Evolutionary conservation across 108 stramenopile species (phyloP), one percentile per base, ranked within the genome.

Genomic region (Cyclotella distinguenda): DNA sequence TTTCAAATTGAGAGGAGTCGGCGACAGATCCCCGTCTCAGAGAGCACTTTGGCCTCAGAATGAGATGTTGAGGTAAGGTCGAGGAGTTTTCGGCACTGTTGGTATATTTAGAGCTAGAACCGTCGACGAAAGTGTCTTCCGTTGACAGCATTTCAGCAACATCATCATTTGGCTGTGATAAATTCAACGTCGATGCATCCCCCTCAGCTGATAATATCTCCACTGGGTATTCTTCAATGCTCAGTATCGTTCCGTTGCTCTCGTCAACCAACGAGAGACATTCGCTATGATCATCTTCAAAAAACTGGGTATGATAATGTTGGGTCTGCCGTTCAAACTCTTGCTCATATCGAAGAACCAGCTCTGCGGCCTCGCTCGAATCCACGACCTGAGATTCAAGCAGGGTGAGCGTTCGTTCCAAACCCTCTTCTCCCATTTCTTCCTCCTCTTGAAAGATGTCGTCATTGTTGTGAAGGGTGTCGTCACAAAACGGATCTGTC

Each of bases 401-500:
- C 27, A 66, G 30, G 6, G 81, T 69, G 1, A 86, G 47, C 0
- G 80, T 70, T 25, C 55, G 64, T 38, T 82, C 73, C 3, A 82
- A 49, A 32, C 71, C 78, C 22, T 66, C 73, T 51, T 74, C 74
- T 27, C 75, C 72, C 64, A 75, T 64, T 36, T 50, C 27, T 28
- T 86, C 84, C 45, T 85, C 85, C 36, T 83, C 82, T 42, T 69
- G 63, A 38, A 60, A 13, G 21, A 76, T 68, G 43, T 53, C 60
- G 43, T 77, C 72, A 18, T 75, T 71, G 9, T 68, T 69, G 26
- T 82, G 64, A 33, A 60, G 59, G 10, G 26, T 47, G 26, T 56
- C 46, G 25, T 34, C 52, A 31, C 11, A 88, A 62, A 9, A 85
- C 82, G 19, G 78, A 72, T 33, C 86, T 82, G 53, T 88, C 80